Evolutionary conservation across 768 basidiomycete species (phyloP).

Genomic region (Gloeopeniophorella convolvens): DNA sequence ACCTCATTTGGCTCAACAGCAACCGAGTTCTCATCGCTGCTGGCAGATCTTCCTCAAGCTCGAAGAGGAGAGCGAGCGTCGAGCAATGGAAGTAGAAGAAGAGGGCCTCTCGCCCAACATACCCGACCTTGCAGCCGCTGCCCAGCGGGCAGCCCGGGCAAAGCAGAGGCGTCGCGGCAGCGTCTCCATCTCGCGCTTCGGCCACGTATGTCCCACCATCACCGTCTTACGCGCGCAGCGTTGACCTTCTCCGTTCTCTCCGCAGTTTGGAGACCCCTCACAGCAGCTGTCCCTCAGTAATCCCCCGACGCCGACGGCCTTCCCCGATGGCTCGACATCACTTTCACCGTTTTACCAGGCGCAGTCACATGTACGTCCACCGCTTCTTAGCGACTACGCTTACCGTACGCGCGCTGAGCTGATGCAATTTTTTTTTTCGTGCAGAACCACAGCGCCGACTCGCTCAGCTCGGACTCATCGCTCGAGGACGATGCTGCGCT

Average conservation of each 20-base stretch:
- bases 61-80: constrained; percentile 49
- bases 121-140: constrained; percentile 10
- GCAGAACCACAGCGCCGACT: constrained; percentile 24
- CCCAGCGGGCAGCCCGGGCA: constrained; percentile 12
- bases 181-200: constrained; percentile 54
- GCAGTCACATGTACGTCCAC: constrained; percentile 17
- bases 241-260: background rate
- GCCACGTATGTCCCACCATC: constrained; percentile 40
- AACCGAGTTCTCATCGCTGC: background rate
- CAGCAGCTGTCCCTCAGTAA: constrained; percentile 8
- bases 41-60: constrained; percentile 50
- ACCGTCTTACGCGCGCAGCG: background rate
- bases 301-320: constrained; percentile 20
- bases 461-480: constrained; percentile 23
- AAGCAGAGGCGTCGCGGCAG: constrained; percentile 38
- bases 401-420: background rate
- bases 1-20: background rate
- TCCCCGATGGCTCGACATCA: constrained; percentile 23
- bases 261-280: constrained; percentile 8
- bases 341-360: constrained; percentile 26
- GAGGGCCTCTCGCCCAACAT: background rate
- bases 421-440: background rate
- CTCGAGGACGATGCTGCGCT: background rate
- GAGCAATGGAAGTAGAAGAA: constrained; percentile 35
- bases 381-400: background rate